Conservation (phyloP, 2,329 filamentous ascomycete genomes). For the Aspergillus sp. region DNA sequence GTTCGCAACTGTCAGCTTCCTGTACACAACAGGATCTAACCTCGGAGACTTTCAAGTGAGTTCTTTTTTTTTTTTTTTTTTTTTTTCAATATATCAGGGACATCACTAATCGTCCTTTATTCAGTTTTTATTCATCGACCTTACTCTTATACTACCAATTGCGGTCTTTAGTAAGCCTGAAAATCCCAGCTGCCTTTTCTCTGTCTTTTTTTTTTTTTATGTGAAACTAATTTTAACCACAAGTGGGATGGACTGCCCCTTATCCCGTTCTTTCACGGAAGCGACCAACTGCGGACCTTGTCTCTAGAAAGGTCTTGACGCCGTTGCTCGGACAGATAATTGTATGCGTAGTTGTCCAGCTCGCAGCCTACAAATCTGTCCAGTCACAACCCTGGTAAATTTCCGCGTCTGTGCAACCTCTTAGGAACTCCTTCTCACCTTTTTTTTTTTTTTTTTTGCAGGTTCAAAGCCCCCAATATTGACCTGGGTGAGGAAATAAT, state of each 20-base stretch:
- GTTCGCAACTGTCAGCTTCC: slow-evolving; percentile 93
- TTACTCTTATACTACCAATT: slow-evolving; percentile 88
- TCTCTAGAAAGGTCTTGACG: slow-evolving; percentile 86
- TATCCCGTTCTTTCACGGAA: slow-evolving; percentile 76
- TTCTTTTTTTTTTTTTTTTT: background rate
- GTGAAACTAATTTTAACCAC: slow-evolving; percentile 1
- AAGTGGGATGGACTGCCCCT: slow-evolving; percentile 92
- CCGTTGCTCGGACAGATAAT: slow-evolving; percentile 86
- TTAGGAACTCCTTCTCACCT: slow-evolving; percentile 15
- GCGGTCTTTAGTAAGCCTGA: slow-evolving; percentile 77
- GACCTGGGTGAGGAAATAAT: slow-evolving; percentile 79
- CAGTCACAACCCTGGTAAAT: slow-evolving; percentile 74
- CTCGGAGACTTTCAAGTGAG: slow-evolving; percentile 86
- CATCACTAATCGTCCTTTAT: background rate
- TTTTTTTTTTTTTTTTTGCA: slow-evolving; percentile 24
- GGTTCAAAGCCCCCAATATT: slow-evolving; percentile 76
- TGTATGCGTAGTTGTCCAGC: slow-evolving; percentile 76
- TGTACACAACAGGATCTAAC: slow-evolving; percentile 92
- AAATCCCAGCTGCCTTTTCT: background rate
- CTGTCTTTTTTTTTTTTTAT: background rate
- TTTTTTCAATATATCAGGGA: background rate
- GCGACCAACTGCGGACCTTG: slow-evolving; percentile 85
- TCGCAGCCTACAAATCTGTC: slow-evolving; percentile 71
- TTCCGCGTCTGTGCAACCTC: background rate
- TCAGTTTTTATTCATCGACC: slow-evolving; percentile 89